Percentiles rank a stretch among this genome's conserved stretches.
Conservation (phyloP, 2,329 filamentous ascomycete species). For the Ceratocystis alfenasii region DNA sequence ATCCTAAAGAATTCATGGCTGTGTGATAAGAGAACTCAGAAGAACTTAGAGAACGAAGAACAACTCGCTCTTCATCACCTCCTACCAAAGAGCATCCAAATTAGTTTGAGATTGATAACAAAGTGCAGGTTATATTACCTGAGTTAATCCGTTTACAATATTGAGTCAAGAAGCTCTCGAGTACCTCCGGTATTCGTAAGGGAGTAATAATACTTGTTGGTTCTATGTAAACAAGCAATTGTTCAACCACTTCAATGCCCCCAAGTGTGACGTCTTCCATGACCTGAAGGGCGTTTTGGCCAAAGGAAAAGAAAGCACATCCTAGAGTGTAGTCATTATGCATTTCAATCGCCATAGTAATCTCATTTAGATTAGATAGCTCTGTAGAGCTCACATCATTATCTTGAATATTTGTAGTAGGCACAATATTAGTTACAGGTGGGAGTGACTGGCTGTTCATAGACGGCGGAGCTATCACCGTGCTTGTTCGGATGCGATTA, state of each 20-base stretch:
- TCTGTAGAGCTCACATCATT: background rate
- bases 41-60: constrained; percentile 55
- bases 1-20: constrained; percentile 35
- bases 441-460: background rate
- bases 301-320: constrained; percentile 69
- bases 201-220: constrained; percentile 46
- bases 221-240: constrained; percentile 41
- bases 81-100: background rate
- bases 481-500: background rate
- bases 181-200: constrained; percentile 34
- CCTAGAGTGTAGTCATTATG: constrained; percentile 60
- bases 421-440: background rate
- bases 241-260: constrained; percentile 56
- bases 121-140: constrained; percentile 2
- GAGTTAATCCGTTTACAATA: constrained; percentile 18
- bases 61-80: constrained; percentile 16
- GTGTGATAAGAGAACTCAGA: constrained; percentile 59
- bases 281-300: constrained; percentile 58
- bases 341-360: constrained; percentile 57
- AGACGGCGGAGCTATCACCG: background rate
- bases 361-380: background rate
- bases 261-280: constrained; percentile 64
- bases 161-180: constrained; percentile 25
- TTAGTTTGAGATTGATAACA: background rate
- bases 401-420: background rate